A percentile compares a stretch with the other conserved stretches of the same genome.
These are phyloP conservation scores for Annona squamosa DNA, from an alignment of 164 flowering plant species.

Conservation along the genomic window DNA sequence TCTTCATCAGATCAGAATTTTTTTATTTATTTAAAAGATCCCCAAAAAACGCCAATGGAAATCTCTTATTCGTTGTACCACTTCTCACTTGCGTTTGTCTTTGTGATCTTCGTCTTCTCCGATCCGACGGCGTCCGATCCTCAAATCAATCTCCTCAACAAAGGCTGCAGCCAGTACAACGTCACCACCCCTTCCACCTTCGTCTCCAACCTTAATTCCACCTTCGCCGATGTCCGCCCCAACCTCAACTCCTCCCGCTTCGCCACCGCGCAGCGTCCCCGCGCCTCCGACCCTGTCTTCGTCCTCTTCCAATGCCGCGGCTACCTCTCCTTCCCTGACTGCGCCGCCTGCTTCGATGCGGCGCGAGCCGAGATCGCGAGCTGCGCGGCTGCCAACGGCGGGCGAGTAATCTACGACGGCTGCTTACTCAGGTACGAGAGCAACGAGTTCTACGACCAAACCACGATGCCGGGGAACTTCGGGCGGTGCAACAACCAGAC, in stretches of 20 bases:
- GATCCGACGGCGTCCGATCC: neutral
- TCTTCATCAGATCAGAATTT: neutral
- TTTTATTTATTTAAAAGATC: neutral
- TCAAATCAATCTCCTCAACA: conserved; percentile 17
- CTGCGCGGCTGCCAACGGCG: conserved; percentile 41
- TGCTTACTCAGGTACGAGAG: conserved; percentile 52
- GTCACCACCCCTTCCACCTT: conserved; percentile 9
- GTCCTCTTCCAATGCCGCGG: conserved; percentile 39
- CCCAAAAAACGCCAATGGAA: neutral
- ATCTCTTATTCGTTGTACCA: neutral
- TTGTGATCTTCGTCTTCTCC: neutral
- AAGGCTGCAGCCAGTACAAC: conserved; percentile 20
- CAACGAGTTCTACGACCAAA: conserved; percentile 29
- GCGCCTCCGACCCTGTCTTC: conserved; percentile 28
- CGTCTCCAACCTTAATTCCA: conserved; percentile 6
- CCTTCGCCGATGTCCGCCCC: conserved; percentile 8
- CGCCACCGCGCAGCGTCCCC: conserved; percentile 27
- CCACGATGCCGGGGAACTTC: conserved; percentile 28
- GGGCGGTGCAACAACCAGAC: conserved; percentile 31
- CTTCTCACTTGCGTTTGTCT: neutral
- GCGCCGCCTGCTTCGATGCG: conserved; percentile 26
- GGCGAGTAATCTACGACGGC: conserved; percentile 43
- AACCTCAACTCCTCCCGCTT: conserved; percentile 14
- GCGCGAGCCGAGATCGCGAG: conserved; percentile 28
- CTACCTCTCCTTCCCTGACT: conserved; percentile 32